Evolutionary conservation across 2,329 filamentous ascomycete species (phyloP).

Genomic region (Penicillium digitatum): DNA sequence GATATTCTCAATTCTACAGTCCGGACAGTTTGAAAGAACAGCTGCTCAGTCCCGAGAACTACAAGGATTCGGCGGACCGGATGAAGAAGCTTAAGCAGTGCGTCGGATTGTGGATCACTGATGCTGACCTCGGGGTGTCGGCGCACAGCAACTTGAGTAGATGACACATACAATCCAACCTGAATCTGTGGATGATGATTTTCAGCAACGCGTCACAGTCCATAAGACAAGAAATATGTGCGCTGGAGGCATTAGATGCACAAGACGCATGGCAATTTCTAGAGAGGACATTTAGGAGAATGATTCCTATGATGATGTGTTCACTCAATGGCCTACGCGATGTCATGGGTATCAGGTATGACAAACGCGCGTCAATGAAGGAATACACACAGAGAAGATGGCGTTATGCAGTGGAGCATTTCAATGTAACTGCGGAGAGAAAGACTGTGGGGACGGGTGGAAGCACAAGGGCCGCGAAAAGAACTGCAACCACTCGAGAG

Average conservation of each 20-base stretch:
- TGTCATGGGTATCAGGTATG: constrained; percentile 1
- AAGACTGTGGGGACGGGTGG: neutral
- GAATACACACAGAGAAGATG: constrained; percentile 8
- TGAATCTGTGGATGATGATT: constrained; percentile 1
- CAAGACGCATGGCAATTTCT: constrained; percentile 2
- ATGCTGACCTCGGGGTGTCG: neutral
- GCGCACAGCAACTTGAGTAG: neutral
- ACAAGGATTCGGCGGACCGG: neutral
- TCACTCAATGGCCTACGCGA: constrained; percentile 1
- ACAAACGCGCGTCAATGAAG: constrained; percentile 1
- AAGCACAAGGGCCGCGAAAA: neutral
- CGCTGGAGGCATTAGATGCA: neutral
- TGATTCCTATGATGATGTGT: neutral
- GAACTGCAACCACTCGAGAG: neutral
- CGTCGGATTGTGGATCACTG: neutral
- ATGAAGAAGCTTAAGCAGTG: neutral
- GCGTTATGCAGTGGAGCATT: neutral
- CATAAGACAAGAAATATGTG: neutral
- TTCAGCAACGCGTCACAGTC: constrained; percentile 1
- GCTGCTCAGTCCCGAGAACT: constrained; percentile 8
- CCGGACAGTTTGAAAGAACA: neutral
- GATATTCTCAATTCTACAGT: neutral
- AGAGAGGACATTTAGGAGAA: neutral
- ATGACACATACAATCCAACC: neutral
- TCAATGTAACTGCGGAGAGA: constrained; percentile 6